Percentiles rank a stretch among this genome's conserved stretches.
phyloP scores from a whole-genome alignment of 768 basidiomycete species.

The Auricularia sp. region DNA sequence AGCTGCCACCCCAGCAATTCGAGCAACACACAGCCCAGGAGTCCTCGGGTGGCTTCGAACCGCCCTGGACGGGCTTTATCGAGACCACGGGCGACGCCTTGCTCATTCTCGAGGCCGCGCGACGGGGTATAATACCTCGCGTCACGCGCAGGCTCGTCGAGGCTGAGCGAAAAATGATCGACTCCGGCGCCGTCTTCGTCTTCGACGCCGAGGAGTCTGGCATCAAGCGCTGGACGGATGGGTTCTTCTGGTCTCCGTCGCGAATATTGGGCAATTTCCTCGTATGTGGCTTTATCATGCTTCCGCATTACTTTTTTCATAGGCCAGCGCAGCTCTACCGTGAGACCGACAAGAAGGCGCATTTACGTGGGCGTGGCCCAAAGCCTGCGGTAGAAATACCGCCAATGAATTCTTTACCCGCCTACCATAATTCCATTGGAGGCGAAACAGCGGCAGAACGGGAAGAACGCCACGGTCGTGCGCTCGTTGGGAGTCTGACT shows the following conservation, averaged over 20 bases:
- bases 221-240: slow-evolving; percentile 97
- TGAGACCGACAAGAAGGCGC: slow-evolving; percentile 69
- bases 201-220: slow-evolving; percentile 96
- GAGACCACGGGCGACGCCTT: slow-evolving; percentile 91
- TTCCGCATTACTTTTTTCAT: background rate
- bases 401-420: background rate
- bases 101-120: slow-evolving; percentile 91
- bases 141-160: slow-evolving; percentile 89
- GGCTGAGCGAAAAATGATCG: slow-evolving; percentile 86
- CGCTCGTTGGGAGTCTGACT: slow-evolving; percentile 81
- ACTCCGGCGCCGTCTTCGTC: slow-evolving; percentile 88
- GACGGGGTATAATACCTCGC: slow-evolving; percentile 79
- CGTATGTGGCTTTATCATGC: slow-evolving; percentile 16
- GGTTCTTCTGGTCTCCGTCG: slow-evolving; percentile 91
- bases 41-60: slow-evolving; percentile 32
- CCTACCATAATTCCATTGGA: background rate
- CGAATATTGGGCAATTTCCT: slow-evolving; percentile 91
- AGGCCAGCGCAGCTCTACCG: slow-evolving; percentile 54
- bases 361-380: slow-evolving; percentile 29
- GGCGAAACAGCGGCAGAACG: slow-evolving; percentile 50
- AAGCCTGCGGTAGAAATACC: background rate
- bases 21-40: background rate
- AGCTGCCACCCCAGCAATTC: background rate
- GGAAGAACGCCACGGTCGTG: slow-evolving; percentile 38
- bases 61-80: slow-evolving; percentile 91